Evolutionary conservation across 2,329 filamentous ascomycete genomes (phyloP), one percentile per base, ranked within the genome.

Genomic region (Metarhizium brunneum): DNA sequence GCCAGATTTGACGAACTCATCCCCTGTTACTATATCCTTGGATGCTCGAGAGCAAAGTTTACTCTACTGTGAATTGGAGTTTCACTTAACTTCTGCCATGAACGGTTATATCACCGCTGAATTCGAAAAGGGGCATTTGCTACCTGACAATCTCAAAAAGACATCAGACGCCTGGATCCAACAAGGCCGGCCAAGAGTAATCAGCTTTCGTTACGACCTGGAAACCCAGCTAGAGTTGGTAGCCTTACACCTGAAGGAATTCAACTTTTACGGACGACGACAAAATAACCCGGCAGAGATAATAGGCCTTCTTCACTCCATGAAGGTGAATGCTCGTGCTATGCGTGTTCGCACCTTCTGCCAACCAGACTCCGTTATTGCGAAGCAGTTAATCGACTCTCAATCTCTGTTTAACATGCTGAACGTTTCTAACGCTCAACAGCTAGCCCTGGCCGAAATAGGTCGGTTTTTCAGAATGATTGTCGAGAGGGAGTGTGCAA

Each of bases 161-260:
- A 66, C 82, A 7, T 72, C 74, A 2, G 78, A 83, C 52, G 65
- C 62, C 5, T 84, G 80, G 81, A 67, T 71, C 29, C 69, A 73
- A 47, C 74, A 76, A 59, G 80, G 80, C 43, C 78, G 78, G 0
- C 79, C 80, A 6, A 75, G 72, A 55, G 80, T 84, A 8, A 66
- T 80, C 25, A 77, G 78, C 13, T 84, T 83, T 64, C 77, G 79
- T 18, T 84, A 81, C 64, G 80, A 84, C 57, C 65, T 83, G 2
- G 80, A 83, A 68, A 83, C 80, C 1, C 81, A 84, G 66, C 63
- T 84, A n/a, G 78, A 81, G 11, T 73, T 84, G 11, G 65, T 83
- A 25, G 63, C 66, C 16, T 63, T 77, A 8, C 81, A 84, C 59
- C 64, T 74, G 32, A 65, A 75, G 10, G 73, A 77, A 25, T 84